Base-by-base conservation (phyloP, 1,139 yeast species). In the Taphrina confusa region DNA sequence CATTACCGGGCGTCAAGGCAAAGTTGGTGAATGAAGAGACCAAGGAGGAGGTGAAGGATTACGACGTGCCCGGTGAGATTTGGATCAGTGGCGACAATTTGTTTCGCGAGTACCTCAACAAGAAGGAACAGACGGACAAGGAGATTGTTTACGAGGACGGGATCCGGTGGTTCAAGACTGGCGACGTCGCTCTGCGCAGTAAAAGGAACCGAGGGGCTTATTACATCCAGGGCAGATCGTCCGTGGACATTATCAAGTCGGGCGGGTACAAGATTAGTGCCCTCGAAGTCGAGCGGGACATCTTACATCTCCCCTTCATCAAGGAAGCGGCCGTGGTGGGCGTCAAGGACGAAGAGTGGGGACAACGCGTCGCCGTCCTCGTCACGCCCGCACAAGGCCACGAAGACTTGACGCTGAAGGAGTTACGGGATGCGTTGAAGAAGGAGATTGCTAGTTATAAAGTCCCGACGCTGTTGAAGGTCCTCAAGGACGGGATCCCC, bases 231-330 rank as follows among this genome's bases (percentile, higher is more conserved):
- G 76, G 76, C 8, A 68, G 76, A 22, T 71, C 72, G 37, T 69
- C 74, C 37, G 73, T 74, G 74, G 76, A 74, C 63, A 72, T 61
- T 40, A 56, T 61, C 51, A 61, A 62, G 42, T 61, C 60, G 23
- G 62, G 63, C 4, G 63, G 63, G 18, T 60, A 61, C 47, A 61
- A 61, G 45, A 46, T 61, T 16, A 60, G 63, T n/a, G 75, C 75
- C 0, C 64, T 73, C 34, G 75, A 73, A 61, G 72, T 73, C 61
- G 75, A 73, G 65, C 69, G 75, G 11, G 75, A 73, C 62, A 70
- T 73, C 16, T 67, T 73, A 30, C 52, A 56, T 11, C 30, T 34
- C 5, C 69, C 72, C 8, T 63, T 70, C 37, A 62, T 64, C 12
- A 65, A 65, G 12, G 76, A 73, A 58, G 70, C 72, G 47, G 68